These are phyloP conservation scores for Albatrellus ellisii DNA, from an alignment of 768 basidiomycete genomes.

Conservation along the genomic window DNA sequence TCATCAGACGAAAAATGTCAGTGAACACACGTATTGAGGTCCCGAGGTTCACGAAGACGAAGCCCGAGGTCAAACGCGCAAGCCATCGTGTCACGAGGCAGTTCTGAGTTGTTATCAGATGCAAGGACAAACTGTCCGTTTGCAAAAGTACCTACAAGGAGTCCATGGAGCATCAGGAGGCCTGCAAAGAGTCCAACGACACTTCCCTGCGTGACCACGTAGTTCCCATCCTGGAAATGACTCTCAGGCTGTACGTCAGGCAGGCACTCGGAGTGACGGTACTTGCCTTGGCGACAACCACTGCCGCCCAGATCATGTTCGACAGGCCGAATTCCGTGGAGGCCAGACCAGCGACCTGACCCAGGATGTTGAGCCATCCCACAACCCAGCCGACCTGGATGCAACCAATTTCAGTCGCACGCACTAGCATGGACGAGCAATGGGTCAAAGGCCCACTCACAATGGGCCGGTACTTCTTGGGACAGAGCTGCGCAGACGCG, in stretches of 20 bases:
- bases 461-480: slow-evolving; percentile 47
- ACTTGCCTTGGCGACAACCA: slow-evolving; percentile 38
- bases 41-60: slow-evolving; percentile 84
- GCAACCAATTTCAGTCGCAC: background rate
- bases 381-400: slow-evolving; percentile 60
- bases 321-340: slow-evolving; percentile 78
- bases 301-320: slow-evolving; percentile 72
- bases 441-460: slow-evolving; percentile 21
- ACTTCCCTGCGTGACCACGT: slow-evolving; percentile 53
- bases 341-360: slow-evolving; percentile 76
- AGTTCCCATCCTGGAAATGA: slow-evolving; percentile 35
- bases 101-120: slow-evolving; percentile 26
- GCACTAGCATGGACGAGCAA: background rate
- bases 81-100: slow-evolving; percentile 65
- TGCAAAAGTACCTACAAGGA: slow-evolving; percentile 32
- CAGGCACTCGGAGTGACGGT: slow-evolving; percentile 8
- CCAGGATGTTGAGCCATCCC: slow-evolving; percentile 76
- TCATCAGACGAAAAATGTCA: background rate
- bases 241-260: background rate
- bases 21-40: slow-evolving; percentile 44
- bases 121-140: background rate
- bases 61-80: slow-evolving; percentile 58
- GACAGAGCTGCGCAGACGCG: slow-evolving; percentile 67
- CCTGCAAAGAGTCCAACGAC: slow-evolving; percentile 68
- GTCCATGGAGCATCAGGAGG: slow-evolving; percentile 65